Conservation (phyloP, 768 basidiomycete genomes). For the Podaxis pistillaris region DNA sequence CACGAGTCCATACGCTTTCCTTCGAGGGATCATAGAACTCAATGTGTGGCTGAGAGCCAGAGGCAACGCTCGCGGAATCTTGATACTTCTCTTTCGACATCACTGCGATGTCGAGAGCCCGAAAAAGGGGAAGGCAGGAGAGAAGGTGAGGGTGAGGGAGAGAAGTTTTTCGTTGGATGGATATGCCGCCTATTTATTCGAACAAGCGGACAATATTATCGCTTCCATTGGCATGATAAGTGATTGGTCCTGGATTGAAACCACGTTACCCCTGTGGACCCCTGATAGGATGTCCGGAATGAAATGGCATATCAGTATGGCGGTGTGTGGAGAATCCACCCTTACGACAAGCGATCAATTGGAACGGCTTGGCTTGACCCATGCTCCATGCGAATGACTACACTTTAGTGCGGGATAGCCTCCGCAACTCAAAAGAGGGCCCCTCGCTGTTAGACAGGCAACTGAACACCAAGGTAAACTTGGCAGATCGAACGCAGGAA, state of each 20-base stretch:
- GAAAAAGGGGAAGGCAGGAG: slow-evolving; percentile 9
- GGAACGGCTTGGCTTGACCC: not conserved
- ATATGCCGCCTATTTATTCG: slow-evolving; percentile 2
- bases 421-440: not conserved
- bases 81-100: slow-evolving; percentile 31
- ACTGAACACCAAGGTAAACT: not conserved
- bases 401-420: not conserved
- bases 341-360: not conserved
- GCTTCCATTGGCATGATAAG: not conserved
- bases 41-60: slow-evolving; percentile 24
- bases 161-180: not conserved
- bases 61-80: slow-evolving; percentile 31
- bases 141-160: slow-evolving; percentile 8
- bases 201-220: not conserved
- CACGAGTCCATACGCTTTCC: slow-evolving; percentile 42
- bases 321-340: not conserved
- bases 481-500: not conserved
- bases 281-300: not conserved
- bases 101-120: slow-evolving; percentile 19
- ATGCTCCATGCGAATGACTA: not conserved
- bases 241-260: not conserved
- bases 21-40: slow-evolving; percentile 48
- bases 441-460: not conserved
- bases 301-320: not conserved
- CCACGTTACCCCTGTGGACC: not conserved